These are phyloP conservation scores for Picea abies DNA, from an alignment of 83 land plant genomes.

Conservation along the genomic window DNA sequence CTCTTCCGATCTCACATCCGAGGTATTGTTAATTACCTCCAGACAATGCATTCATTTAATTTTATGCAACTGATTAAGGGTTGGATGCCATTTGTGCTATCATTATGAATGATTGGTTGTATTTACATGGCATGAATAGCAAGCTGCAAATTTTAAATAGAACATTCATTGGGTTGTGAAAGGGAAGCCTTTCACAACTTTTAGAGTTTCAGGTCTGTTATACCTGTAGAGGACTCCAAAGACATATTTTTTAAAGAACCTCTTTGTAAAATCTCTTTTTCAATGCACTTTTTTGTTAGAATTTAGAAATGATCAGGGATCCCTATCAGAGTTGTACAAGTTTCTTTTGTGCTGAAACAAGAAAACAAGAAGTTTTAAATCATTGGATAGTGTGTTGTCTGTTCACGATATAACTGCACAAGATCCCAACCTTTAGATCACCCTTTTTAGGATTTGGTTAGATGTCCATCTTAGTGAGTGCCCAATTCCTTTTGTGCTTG, in stretches of 20 bases:
- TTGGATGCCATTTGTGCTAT: background rate
- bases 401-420: background rate
- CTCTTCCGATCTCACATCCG: no score
- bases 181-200: no score
- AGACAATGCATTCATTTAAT: background rate
- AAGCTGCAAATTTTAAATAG: no score
- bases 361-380: background rate
- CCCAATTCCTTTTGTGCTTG: background rate
- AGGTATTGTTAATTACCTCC: background rate
- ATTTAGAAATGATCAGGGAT: no score
- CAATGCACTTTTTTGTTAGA: no score
- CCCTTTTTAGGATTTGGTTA: background rate
- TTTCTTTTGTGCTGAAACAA: background rate
- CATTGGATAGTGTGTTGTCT: background rate
- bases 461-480: background rate
- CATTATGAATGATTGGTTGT: background rate
- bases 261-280: no score
- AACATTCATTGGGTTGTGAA: no score
- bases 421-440: background rate
- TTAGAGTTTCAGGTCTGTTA: no score
- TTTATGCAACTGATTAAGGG: no score
- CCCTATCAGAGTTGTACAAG: background rate
- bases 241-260: no score
- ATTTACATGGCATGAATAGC: no score
- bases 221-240: no score